A percentile compares a stretch with the other conserved stretches of the same genome.
Evolutionary conservation across 768 basidiomycete genomes (phyloP).

Genomic region (Mycena maculata): DNA sequence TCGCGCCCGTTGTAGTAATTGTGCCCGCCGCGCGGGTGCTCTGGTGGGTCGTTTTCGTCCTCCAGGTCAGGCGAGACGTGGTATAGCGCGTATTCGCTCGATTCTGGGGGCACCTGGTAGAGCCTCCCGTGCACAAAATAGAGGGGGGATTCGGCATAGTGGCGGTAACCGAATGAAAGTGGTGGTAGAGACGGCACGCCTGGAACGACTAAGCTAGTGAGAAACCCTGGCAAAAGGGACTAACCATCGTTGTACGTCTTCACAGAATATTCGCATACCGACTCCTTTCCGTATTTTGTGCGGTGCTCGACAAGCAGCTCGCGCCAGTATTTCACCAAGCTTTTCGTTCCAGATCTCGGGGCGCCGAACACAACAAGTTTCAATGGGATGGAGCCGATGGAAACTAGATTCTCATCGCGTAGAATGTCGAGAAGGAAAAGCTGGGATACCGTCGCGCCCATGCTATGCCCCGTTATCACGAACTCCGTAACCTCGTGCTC

Average conservation of each 20-base stretch:
- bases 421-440: conserved; percentile 63
- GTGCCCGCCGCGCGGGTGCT: conserved; percentile 67
- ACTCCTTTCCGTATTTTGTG: conserved; percentile 47
- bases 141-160: conserved; percentile 60
- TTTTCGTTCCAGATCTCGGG: conserved; percentile 61
- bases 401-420: conserved; percentile 38
- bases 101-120: conserved; percentile 58
- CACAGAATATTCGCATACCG: conserved; percentile 60
- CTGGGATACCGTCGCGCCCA: conserved; percentile 66
- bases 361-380: conserved; percentile 63
- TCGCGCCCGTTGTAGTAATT: conserved; percentile 72
- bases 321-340: conserved; percentile 56
- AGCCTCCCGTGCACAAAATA: conserved; percentile 62
- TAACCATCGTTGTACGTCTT: conserved; percentile 69
- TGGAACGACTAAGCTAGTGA: conserved; percentile 36
- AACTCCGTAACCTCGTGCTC: conserved; percentile 53
- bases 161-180: conserved; percentile 60
- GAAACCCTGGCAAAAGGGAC: conserved; percentile 22
- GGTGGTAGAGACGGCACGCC: conserved; percentile 72
- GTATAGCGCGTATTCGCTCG: conserved; percentile 62
- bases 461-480: conserved; percentile 67
- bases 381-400: conserved; percentile 46
- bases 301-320: conserved; percentile 49
- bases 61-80: conserved; percentile 39
- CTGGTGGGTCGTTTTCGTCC: conserved; percentile 29